These are phyloP conservation scores for Austroboletus novae-zelandiae DNA, from an alignment of 1,284 basidiomycete genomes.

Conservation along the genomic window DNA sequence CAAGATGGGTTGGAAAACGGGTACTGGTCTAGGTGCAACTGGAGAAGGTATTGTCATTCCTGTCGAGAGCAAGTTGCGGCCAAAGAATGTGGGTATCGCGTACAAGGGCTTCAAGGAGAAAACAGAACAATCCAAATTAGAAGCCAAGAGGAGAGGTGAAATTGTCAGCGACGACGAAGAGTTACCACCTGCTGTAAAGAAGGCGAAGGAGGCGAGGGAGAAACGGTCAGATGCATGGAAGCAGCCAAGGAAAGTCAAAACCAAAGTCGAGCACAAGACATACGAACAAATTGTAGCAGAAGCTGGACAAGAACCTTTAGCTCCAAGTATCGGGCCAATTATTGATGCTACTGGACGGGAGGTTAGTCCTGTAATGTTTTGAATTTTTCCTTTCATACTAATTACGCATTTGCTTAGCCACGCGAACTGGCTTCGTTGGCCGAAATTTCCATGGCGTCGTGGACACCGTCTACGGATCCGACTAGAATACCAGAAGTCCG, in stretches of 20 bases:
- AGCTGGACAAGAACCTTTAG: constrained; percentile 58
- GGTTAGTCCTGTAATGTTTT: constrained; percentile 44
- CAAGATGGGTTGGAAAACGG: constrained; percentile 91
- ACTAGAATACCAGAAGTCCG: constrained; percentile 92
- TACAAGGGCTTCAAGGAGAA: constrained; percentile 85
- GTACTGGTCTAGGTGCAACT: constrained; percentile 76
- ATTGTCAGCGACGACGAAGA: constrained; percentile 75
- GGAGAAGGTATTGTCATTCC: constrained; percentile 88
- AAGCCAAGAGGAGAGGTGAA: constrained; percentile 76
- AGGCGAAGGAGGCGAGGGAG: constrained; percentile 51
- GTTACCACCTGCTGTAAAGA: constrained; percentile 45
- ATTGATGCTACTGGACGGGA: constrained; percentile 94
- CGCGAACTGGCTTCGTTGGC: constrained; percentile 82
- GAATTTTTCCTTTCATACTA: constrained; percentile 6
- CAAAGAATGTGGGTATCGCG: constrained; percentile 83
- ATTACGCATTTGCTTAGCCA: constrained; percentile 45
- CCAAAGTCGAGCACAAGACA: constrained; percentile 87
- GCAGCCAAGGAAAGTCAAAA: constrained; percentile 80
- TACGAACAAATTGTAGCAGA: constrained; percentile 94
- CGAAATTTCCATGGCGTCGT: constrained; percentile 73
- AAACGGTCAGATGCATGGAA: constrained; percentile 75
- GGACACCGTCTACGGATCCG: constrained; percentile 83
- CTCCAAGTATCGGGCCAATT: constrained; percentile 74
- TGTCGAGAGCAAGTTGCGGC: constrained; percentile 80
- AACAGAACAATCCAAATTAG: constrained; percentile 84